Percentiles rank a stretch among this genome's conserved stretches.
phyloP scores from a whole-genome alignment of 441 rosid species.

The Adansonia rubrostipa region DNA sequence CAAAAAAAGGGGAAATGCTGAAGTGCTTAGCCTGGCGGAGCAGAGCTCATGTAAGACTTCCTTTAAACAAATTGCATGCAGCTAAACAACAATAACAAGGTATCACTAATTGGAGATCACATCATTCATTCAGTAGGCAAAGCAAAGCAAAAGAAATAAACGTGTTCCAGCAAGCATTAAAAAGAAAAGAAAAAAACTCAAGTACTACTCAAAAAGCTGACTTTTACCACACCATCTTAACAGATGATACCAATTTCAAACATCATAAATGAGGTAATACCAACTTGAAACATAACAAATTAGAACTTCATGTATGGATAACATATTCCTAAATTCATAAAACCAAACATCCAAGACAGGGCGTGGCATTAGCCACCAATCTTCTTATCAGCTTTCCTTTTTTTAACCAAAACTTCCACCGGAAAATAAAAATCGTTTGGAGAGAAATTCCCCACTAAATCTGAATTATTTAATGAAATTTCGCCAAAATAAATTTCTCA shows the following conservation, averaged over 20 bases:
- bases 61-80: too few species aligned
- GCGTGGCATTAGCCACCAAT: conserved; percentile 29
- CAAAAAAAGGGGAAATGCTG: too few species aligned
- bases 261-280: not conserved
- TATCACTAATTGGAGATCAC: not conserved
- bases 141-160: not conserved
- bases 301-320: not conserved
- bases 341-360: conserved; percentile 25
- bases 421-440: conserved; percentile 34
- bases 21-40: too few species aligned
- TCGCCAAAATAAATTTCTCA: conserved; percentile 30
- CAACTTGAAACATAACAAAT: not conserved
- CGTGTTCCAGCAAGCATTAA: too few species aligned
- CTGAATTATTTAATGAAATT: conserved; percentile 41
- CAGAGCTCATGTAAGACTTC: too few species aligned
- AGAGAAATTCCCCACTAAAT: conserved; percentile 32
- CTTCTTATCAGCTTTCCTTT: conserved; percentile 22
- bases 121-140: not conserved
- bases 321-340: conserved; percentile 18
- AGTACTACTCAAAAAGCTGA: not conserved
- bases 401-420: conserved; percentile 38
- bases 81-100: too few species aligned
- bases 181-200: too few species aligned
- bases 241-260: not conserved
- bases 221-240: not conserved